Evolutionary conservation across 2,329 filamentous ascomycete genomes (phyloP), one percentile per base, ranked within the genome.

Genomic region (Sclerotinia borealis): DNA sequence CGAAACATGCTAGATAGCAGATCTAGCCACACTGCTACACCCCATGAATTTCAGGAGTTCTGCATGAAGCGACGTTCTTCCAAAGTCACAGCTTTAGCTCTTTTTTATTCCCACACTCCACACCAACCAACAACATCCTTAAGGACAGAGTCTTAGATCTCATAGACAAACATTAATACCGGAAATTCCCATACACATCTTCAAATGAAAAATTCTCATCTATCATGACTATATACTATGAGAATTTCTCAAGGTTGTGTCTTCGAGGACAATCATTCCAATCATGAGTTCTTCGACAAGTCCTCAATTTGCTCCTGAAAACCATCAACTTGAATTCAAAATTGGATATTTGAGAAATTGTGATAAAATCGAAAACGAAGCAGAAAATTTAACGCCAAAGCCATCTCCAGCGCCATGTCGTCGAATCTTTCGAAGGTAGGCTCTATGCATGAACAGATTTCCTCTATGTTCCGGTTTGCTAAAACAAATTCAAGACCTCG

Each of bases 351-450:
- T 15, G 19, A 19, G 27, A 15, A 15, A 31, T 43, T 3, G 22
- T 22, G 19, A 13, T 6, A 9, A 4, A n/a, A 15, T n/a, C 11
- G 11, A 43, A 15, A 1, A 31, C 13, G 17, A 43, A 4, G 2
- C 27, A 29, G 37, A 31, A 41, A 19, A 55, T n/a, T 22, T 55
- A 13, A 6, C 27, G 2, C 11, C 52, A 15, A 43, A 31, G 17
- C 27, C 37, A 5, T 31, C 37, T 22, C 5, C 52, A 17, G 13
- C 31, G 6, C 52, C 52, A 55, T 55, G 52, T 31, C 52, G 52
- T n/a, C 52, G 52, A n/a, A 22, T 37, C n/a, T 55, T 55, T 43
- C 52, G 52, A 19, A 55, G 52, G 52, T 55, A 55, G 27, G 52
- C 19, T 43, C 27, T 27, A 22, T 43, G 6, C 37, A 22, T 43